Percentiles rank a stretch among this genome's conserved stretches.
Conservation (phyloP, 2,329 filamentous ascomycete genomes). For the Epichloe elymi region DNA sequence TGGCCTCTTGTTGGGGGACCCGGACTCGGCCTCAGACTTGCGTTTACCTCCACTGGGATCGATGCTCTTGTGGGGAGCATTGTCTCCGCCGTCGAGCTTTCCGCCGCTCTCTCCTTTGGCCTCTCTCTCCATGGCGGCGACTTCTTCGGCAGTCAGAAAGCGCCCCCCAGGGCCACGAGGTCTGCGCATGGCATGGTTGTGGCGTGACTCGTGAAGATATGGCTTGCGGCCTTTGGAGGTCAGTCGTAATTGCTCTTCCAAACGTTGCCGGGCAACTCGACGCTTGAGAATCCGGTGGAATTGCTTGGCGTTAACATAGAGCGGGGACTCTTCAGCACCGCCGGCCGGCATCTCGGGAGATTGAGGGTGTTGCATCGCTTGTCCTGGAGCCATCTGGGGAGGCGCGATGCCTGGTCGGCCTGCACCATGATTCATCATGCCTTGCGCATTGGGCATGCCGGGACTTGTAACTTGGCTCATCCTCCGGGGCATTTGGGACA, state of each 20-base stretch:
- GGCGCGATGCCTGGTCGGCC: conserved; percentile 37
- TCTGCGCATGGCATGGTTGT: conserved; percentile 95
- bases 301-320: conserved; percentile 98
- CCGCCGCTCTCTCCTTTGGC: conserved; percentile 26
- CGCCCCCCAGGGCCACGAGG: conserved; percentile 87
- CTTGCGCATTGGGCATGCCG: conserved; percentile 57
- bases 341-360: conserved; percentile 68
- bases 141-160: conserved; percentile 93
- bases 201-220: conserved; percentile 91
- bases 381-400: conserved; percentile 48
- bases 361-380: conserved; percentile 54
- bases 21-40: conserved; percentile 40
- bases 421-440: conserved; percentile 58
- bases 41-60: conserved; percentile 39
- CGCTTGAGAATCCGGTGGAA: conserved; percentile 96
- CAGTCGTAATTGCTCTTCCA: conserved; percentile 82
- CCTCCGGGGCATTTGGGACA: conserved; percentile 48
- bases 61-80: conserved; percentile 12
- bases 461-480: conserved; percentile 71
- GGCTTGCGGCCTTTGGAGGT: conserved; percentile 94
- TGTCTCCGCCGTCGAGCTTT: conserved; percentile 18
- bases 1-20: conserved; percentile 42
- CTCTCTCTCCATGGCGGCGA: conserved; percentile 71
- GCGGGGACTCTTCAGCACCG: conserved; percentile 73
- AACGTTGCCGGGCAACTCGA: conserved; percentile 78